These are phyloP conservation scores for Cytospora mali DNA, from an alignment of 2,329 filamentous ascomycete species.

Conservation along the genomic window DNA sequence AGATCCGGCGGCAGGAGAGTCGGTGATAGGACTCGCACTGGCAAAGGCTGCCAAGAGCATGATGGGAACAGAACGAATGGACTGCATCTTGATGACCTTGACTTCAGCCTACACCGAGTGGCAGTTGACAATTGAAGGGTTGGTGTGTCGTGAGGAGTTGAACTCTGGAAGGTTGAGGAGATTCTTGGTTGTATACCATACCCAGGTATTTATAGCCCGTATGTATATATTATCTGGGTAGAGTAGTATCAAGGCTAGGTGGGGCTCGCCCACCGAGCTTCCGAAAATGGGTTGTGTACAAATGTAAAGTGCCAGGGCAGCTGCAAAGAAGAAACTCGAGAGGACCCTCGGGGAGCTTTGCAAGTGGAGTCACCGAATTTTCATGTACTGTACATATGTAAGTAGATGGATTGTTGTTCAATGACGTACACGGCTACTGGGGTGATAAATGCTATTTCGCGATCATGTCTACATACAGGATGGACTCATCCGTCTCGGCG, in stretches of 20 bases:
- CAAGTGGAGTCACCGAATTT: slow-evolving; percentile 9
- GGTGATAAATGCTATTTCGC: no score
- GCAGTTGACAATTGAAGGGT: not conserved
- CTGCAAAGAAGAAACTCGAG: not conserved
- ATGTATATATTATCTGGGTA: not conserved
- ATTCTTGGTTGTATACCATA: slow-evolving; percentile 5
- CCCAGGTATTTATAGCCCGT: not conserved
- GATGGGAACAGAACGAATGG: not conserved
- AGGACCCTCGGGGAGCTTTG: no score
- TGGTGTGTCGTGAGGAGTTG: not conserved
- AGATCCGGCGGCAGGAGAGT: slow-evolving; percentile 23
- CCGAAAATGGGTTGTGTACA: slow-evolving; percentile 9
- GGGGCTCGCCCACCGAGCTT: not conserved
- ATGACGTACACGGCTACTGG: no score
- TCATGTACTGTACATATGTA: not conserved
- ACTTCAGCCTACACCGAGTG: not conserved
- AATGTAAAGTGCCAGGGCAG: not conserved
- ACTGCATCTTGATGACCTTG: slow-evolving; percentile 13
- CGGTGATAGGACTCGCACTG: slow-evolving; percentile 12
- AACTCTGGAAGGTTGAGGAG: not conserved
- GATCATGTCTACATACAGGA: no score
- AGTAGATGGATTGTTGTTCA: not conserved
- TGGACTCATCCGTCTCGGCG: no score
- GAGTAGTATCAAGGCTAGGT: not conserved
- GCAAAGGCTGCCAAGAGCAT: slow-evolving; percentile 8